Base-by-base conservation (phyloP, 768 basidiomycete species). In the Cyclocybe aegerita region DNA sequence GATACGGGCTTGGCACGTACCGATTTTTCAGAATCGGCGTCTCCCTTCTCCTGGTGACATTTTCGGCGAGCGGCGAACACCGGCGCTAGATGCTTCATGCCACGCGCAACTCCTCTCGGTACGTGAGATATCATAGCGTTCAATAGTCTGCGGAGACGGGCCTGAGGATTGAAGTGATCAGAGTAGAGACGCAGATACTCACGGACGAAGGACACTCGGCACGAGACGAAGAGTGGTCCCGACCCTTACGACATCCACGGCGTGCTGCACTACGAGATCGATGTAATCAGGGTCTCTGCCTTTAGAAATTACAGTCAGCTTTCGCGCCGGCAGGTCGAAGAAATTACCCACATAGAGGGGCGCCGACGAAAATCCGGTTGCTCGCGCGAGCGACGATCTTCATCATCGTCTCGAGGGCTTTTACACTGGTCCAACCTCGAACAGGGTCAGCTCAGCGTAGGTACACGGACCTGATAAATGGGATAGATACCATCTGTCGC, bases 341-440 rank as follows among this genome's bases (percentile, higher is more conserved):
- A 23, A 23, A 1, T 1, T 23, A 31, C 69, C 42, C 48, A 77
- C 76, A 79, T 7, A 76, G 51, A 0, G 77, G 75, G 1, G 71
- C 52, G 1, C 75, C 77, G 36, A 80, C 70, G 48, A 78, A 76
- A 12, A 74, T 54, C 1, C 77, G 64, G 53, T 74, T 76, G 51
- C 65, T 72, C 11, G 70, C 62, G 10, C 74, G 54, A 35, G 57
- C 60, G 12, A 73, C 63, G 17, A 74, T 65, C 33, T 67, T 42
- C 60, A 60, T 64, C 33, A 65, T 55, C 2, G 63, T 64, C 2
- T 63, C 55, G 34, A 61, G 55, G 0, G 64, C 54, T 2, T 56
- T 49, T 4, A 68, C 51, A 3, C 53, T 58, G 4, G 54, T 62
- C 23, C 23, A 23, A 2, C 5, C 23, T 23, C 23, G 23, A 23